phyloP scores from a whole-genome alignment of 495 filamentous ascomycete genomes.

The Hyaloscypha variabilis region DNA sequence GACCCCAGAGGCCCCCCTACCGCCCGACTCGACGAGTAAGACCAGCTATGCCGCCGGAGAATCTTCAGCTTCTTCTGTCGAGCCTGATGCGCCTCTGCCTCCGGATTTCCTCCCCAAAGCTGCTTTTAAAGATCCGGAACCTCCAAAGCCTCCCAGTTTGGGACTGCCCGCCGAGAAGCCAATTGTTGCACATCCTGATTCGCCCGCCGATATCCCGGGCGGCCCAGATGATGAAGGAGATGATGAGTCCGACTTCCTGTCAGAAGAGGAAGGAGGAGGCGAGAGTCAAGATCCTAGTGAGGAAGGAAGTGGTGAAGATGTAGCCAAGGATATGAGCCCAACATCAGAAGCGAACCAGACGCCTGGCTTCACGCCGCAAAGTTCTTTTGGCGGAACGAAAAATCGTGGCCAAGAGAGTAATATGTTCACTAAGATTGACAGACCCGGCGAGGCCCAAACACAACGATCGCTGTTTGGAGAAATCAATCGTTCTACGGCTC shows the following conservation, averaged over 20 bases:
- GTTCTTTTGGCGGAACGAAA: constrained; percentile 59
- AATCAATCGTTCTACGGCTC: constrained; percentile 42
- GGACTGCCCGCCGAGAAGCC: constrained; percentile 36
- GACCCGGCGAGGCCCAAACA: constrained; percentile 14
- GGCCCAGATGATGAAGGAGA: constrained; percentile 37
- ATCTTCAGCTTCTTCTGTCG: constrained; percentile 59
- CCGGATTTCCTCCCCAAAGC: constrained; percentile 53
- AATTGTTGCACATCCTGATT: constrained; percentile 41
- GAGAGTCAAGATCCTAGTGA: constrained; percentile 46
- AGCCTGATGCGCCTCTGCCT: constrained; percentile 58
- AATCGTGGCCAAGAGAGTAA: constrained; percentile 8
- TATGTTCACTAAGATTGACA: constrained; percentile 22
- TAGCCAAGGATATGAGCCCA: constrained; percentile 69
- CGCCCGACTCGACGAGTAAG: constrained; percentile 78
- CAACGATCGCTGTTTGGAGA: constrained; percentile 67
- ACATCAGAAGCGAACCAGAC: constrained; percentile 49
- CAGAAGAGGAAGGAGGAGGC: constrained; percentile 43
- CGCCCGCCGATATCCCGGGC: constrained; percentile 33
- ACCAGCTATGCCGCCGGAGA: constrained; percentile 64
- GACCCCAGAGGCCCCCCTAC: constrained; percentile 62
- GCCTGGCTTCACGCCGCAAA: constrained; percentile 63
- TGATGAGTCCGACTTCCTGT: constrained; percentile 33
- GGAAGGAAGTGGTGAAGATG: constrained; percentile 65
- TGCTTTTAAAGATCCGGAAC: not conserved
- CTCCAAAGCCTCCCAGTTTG: constrained; percentile 32